Conservation (phyloP, 129 eudicot genomes). For the Flaveria sonorensis region DNA sequence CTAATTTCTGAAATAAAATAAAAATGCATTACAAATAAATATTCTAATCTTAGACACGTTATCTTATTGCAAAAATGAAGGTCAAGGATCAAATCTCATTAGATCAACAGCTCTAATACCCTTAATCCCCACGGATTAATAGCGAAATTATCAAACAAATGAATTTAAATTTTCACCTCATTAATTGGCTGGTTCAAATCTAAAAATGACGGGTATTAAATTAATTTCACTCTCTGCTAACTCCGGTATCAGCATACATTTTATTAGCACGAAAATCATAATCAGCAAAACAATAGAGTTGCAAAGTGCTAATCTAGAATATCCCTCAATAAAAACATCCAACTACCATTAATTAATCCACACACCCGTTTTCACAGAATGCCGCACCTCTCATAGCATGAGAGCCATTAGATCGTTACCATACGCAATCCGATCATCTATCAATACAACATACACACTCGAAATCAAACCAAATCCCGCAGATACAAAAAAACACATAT, state of each 20-base stretch:
- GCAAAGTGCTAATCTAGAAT: no score
- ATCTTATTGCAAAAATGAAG: background rate
- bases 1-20: no score
- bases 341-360: background rate
- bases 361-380: background rate
- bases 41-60: no score
- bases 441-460: background rate
- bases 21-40: no score
- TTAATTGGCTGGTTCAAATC: background rate
- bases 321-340: no score
- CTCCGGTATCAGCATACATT: background rate
- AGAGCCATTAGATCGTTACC: background rate
- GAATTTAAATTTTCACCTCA: background rate
- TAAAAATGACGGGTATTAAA: no score
- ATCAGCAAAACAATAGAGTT: background rate
- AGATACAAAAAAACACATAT: background rate
- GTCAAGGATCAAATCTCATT: constrained; percentile 1
- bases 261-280: background rate
- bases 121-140: background rate
- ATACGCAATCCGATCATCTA: background rate
- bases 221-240: constrained; percentile 12
- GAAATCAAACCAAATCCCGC: background rate
- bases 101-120: constrained; percentile 16
- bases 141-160: background rate
- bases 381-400: constrained; percentile 1